phyloP scores from a whole-genome alignment of 1,284 basidiomycete genomes.

The Volvariella surrecta region DNA sequence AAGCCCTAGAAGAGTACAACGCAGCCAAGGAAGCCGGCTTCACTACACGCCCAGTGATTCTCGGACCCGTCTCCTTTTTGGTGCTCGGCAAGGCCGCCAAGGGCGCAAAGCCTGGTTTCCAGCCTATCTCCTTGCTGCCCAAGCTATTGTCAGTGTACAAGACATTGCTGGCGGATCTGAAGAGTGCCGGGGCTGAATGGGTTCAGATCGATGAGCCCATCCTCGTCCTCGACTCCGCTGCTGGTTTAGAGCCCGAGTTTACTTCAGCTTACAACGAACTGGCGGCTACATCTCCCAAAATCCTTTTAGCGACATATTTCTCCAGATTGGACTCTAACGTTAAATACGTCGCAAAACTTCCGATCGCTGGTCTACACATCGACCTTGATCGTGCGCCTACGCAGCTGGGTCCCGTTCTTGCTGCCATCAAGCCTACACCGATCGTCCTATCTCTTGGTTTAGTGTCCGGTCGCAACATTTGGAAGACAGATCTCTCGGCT shows the following conservation, averaged over 20 bases:
- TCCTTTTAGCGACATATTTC: conserved; percentile 94
- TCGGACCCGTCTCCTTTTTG: conserved; percentile 96
- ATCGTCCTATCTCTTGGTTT: conserved; percentile 90
- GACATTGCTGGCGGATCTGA: conserved; percentile 87
- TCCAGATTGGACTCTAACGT: conserved; percentile 93
- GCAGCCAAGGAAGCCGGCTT: conserved; percentile 92
- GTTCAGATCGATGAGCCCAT: conserved; percentile 98
- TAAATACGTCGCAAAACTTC: conserved; percentile 86
- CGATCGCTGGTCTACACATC: conserved; percentile 91
- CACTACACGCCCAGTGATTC: conserved; percentile 89
- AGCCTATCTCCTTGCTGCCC: conserved; percentile 85
- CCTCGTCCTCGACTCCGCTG: conserved; percentile 87
- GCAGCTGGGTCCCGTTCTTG: conserved; percentile 82
- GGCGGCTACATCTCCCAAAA: conserved; percentile 79
- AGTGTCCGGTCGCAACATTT: conserved; percentile 99
- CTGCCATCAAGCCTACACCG: conserved; percentile 77
- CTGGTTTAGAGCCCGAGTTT: conserved; percentile 78
- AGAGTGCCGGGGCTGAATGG: conserved; percentile 86
- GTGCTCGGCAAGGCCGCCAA: conserved; percentile 88
- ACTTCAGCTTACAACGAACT: conserved; percentile 79
- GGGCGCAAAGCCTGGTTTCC: conserved; percentile 80
- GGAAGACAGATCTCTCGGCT: conserved; percentile 94
- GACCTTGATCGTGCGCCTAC: conserved; percentile 92
- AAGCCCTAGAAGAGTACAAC: conserved; percentile 89
- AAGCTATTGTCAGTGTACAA: conserved; percentile 92